Conservation (phyloP, 2,329 filamentous ascomycete species). For the Trichoderma afroharzianum region DNA sequence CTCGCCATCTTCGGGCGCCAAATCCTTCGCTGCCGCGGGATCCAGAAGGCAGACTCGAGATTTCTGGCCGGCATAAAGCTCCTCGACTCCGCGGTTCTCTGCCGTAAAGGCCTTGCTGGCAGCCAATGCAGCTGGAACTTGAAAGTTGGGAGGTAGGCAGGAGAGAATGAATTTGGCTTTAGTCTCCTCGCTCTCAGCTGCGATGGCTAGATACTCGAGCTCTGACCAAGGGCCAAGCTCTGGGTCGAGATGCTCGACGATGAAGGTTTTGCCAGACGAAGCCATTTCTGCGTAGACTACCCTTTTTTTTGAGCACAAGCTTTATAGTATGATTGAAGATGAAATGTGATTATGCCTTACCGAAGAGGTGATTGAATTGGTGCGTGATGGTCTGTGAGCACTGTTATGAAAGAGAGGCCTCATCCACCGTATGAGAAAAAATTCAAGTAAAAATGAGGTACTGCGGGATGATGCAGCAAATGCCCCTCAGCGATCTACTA, state of each 20-base stretch:
- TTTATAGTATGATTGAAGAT: neutral
- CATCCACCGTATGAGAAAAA: neutral
- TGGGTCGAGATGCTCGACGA: conserved; percentile 94
- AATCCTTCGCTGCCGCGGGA: conserved; percentile 74
- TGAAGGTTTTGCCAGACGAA: conserved; percentile 64
- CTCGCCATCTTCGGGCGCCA: conserved; percentile 78
- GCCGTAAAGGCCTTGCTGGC: conserved; percentile 61
- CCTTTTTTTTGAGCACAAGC: neutral
- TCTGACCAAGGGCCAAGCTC: conserved; percentile 93
- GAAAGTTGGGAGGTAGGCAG: conserved; percentile 68
- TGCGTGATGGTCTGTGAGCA: neutral
- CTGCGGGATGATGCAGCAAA: neutral
- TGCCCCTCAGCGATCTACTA: neutral
- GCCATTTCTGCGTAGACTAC: conserved; percentile 32
- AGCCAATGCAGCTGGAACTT: conserved; percentile 57
- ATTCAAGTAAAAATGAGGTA: conserved; percentile 1
- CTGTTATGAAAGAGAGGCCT: neutral
- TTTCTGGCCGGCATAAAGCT: conserved; percentile 71
- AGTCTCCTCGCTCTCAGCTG: conserved; percentile 67
- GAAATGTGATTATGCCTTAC: neutral
- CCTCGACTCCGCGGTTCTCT: conserved; percentile 76
- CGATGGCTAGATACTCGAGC: conserved; percentile 87
- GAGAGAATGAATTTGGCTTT: conserved; percentile 75
- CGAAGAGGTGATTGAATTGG: neutral
- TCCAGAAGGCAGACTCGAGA: conserved; percentile 83